Evolutionary conservation across 1,139 yeast species (phyloP).

Genomic region (Insectozyma bohioensis): DNA sequence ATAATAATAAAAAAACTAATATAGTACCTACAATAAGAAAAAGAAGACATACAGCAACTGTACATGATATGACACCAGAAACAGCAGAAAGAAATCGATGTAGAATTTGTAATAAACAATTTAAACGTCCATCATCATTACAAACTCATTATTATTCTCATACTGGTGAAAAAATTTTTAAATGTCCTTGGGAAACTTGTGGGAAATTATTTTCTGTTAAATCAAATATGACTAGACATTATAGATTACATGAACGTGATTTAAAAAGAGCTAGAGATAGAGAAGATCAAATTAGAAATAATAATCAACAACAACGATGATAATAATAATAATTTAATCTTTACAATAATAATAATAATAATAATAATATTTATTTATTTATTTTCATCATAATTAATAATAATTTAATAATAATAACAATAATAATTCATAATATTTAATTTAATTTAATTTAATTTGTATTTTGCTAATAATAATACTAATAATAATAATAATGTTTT

Average conservation of each 20-base stretch:
- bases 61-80: slow-evolving; percentile 32
- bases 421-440: too few relatives aligned
- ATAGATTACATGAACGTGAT: slow-evolving; percentile 57
- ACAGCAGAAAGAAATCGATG: slow-evolving; percentile 49
- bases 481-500: too few relatives aligned
- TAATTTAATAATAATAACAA: too few relatives aligned
- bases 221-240: slow-evolving; percentile 79
- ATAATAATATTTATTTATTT: too few relatives aligned
- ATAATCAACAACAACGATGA: too few relatives aligned
- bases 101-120: slow-evolving; percentile 69
- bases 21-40: too few relatives aligned
- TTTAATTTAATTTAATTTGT: too few relatives aligned
- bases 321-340: too few relatives aligned
- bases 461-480: too few relatives aligned
- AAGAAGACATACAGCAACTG: slow-evolving; percentile 20
- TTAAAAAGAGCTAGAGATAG: slow-evolving; percentile 11
- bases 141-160: slow-evolving; percentile 82
- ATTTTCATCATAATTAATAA: too few relatives aligned
- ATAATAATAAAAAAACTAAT: too few relatives aligned
- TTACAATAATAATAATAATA: slow-evolving; percentile 5
- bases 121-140: slow-evolving; percentile 78
- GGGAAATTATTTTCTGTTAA: slow-evolving; percentile 74
- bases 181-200: slow-evolving; percentile 67
- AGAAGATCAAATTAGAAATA: slow-evolving; percentile 2
- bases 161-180: slow-evolving; percentile 81